Conservation (phyloP, 176 grass and related monocot species). For the Paspalum vaginatum region DNA sequence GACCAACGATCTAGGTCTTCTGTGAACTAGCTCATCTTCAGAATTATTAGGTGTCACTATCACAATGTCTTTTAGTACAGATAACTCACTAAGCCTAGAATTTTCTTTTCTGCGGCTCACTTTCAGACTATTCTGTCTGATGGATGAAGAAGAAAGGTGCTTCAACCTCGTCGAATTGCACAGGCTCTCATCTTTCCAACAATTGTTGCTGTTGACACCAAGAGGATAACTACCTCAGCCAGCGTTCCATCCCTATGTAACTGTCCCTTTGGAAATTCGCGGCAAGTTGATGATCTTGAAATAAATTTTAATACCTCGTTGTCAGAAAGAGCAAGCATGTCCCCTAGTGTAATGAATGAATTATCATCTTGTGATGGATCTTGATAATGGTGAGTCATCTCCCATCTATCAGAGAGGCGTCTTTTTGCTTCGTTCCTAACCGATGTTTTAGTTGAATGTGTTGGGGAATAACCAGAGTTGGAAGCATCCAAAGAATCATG, state of each 20-base stretch:
- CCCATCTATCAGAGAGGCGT: constrained; percentile 78
- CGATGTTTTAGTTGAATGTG: constrained; percentile 51
- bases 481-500: constrained; percentile 28
- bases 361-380: constrained; percentile 37
- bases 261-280: constrained; percentile 25
- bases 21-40: constrained; percentile 20
- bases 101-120: constrained; percentile 43
- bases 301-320: constrained; percentile 41
- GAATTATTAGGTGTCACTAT: constrained; percentile 36
- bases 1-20: constrained; percentile 7
- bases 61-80: constrained; percentile 49
- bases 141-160: constrained; percentile 56
- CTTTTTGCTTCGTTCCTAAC: constrained; percentile 73
- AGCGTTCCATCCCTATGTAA: constrained; percentile 17
- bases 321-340: constrained; percentile 75
- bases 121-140: constrained; percentile 27
- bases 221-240: constrained; percentile 33
- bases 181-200: constrained; percentile 53
- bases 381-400: constrained; percentile 47
- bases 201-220: constrained; percentile 60
- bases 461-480: constrained; percentile 37
- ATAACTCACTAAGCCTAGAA: constrained; percentile 40
- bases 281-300: neutral
- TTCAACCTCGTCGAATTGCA: constrained; percentile 51
- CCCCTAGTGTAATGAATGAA: constrained; percentile 56